A percentile compares a stretch with the other conserved stretches of the same genome.
phyloP scores from a whole-genome alignment of 495 filamentous ascomycete genomes.

The Penicillium nucicola region DNA sequence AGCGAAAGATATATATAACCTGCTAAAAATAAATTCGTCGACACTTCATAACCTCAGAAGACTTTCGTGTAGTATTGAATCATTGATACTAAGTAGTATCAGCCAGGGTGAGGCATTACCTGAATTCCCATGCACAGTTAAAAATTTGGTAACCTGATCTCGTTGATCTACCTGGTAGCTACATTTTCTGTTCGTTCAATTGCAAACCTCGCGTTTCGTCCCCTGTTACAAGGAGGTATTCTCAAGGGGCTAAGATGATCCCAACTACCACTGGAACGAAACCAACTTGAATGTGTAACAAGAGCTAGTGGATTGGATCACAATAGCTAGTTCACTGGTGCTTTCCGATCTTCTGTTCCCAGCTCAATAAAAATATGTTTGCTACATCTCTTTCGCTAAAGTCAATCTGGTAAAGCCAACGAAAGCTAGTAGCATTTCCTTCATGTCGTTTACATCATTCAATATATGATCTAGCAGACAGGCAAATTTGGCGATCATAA shows the following conservation, averaged over 20 bases:
- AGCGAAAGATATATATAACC: no score
- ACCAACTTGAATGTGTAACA: background rate
- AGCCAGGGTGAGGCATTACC: no score
- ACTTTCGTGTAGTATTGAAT: no score
- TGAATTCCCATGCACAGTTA: no score
- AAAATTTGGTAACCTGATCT: no score
- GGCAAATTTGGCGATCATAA: slow-evolving; percentile 6
- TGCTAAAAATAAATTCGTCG: no score
- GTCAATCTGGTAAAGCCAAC: slow-evolving; percentile 5
- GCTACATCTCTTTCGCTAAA: slow-evolving; percentile 4
- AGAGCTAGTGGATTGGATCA: slow-evolving; percentile 5
- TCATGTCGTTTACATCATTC: background rate
- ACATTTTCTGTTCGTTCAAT: no score
- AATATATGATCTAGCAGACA: slow-evolving; percentile 3
- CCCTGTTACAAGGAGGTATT: background rate
- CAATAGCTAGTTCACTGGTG: slow-evolving; percentile 2
- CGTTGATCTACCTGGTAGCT: no score
- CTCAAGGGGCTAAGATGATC: background rate
- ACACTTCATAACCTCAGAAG: no score
- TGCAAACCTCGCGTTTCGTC: no score
- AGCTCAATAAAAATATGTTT: slow-evolving; percentile 9
- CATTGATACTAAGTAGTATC: no score
- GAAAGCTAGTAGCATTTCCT: slow-evolving; percentile 11
- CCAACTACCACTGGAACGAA: slow-evolving; percentile 1
- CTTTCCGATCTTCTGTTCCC: background rate